Conservation (phyloP, 2,329 filamentous ascomycete genomes). For the Amauroascus niger region DNA sequence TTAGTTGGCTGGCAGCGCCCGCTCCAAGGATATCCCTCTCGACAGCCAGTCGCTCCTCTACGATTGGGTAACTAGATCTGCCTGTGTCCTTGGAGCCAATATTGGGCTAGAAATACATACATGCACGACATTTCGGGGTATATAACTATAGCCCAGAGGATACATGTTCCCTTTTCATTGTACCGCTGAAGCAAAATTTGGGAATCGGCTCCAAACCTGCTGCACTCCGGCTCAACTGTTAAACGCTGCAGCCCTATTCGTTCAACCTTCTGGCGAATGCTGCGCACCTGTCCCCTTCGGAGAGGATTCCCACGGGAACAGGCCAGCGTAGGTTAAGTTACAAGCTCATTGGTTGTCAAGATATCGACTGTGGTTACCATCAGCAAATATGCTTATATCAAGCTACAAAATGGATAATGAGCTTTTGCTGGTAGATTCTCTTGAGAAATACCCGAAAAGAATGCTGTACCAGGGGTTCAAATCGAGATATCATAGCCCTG, state of each 20-base stretch:
- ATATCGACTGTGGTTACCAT: neutral
- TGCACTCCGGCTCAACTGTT: neutral
- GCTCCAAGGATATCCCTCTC: neutral
- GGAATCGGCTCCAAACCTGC: neutral
- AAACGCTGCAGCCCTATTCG: constrained; percentile 11
- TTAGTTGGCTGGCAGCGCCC: neutral
- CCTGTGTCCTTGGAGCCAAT: neutral
- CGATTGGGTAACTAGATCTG: neutral
- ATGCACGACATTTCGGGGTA: neutral
- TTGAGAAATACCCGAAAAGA: neutral
- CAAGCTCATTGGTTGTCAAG: neutral
- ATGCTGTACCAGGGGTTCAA: neutral
- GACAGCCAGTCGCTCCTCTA: neutral
- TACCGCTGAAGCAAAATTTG: neutral
- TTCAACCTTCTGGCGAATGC: neutral
- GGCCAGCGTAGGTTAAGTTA: neutral
- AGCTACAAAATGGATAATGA: neutral
- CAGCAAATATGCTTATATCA: neutral
- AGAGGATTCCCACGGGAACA: neutral
- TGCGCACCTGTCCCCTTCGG: neutral
- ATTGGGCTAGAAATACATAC: neutral
- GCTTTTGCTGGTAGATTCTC: neutral
- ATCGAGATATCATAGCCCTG: neutral
- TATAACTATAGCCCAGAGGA: neutral
- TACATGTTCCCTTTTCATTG: neutral